These are phyloP conservation scores for Protea cynaroides DNA, from an alignment of 164 flowering plant genomes.

Conservation along the genomic window DNA sequence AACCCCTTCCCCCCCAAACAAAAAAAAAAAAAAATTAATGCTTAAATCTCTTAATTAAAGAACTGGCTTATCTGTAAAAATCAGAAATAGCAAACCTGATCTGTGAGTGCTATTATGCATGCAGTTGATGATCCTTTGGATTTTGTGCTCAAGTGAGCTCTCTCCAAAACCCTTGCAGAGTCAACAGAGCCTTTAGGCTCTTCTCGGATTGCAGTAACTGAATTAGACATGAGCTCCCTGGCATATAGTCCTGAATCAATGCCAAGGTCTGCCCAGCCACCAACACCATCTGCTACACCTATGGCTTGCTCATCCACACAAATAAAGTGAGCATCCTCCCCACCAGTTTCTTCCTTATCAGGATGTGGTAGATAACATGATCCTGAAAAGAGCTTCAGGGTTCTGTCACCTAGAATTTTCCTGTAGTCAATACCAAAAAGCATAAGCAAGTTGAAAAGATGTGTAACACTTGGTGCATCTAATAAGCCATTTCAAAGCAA, in stretches of 20 bases:
- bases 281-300: constrained; percentile 99
- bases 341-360: constrained; percentile 90
- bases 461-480: neutral
- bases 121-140: constrained; percentile 94
- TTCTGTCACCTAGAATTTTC: constrained; percentile 32
- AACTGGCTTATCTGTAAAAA: too few relatives aligned
- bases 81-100: constrained; percentile 50
- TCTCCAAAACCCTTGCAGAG: constrained; percentile 85
- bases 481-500: neutral
- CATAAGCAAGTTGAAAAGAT: neutral
- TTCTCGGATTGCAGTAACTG: constrained; percentile 66
- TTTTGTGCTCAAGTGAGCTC: constrained; percentile 76
- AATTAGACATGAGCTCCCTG: constrained; percentile 86
- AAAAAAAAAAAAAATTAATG: neutral
- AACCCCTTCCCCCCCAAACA: neutral
- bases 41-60: neutral
- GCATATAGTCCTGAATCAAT: constrained; percentile 80
- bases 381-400: constrained; percentile 66
- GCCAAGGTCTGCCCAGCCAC: constrained; percentile 95
- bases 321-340: constrained; percentile 96
- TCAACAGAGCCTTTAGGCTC: constrained; percentile 87
- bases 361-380: constrained; percentile 94
- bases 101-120: constrained; percentile 89
- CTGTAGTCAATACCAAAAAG: constrained; percentile 33
- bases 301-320: constrained; percentile 80